Evolutionary conservation across 352 stramenopile species (phyloP), one percentile per base, ranked within the genome.

Genomic region (Halophytophthora batemanensis): DNA sequence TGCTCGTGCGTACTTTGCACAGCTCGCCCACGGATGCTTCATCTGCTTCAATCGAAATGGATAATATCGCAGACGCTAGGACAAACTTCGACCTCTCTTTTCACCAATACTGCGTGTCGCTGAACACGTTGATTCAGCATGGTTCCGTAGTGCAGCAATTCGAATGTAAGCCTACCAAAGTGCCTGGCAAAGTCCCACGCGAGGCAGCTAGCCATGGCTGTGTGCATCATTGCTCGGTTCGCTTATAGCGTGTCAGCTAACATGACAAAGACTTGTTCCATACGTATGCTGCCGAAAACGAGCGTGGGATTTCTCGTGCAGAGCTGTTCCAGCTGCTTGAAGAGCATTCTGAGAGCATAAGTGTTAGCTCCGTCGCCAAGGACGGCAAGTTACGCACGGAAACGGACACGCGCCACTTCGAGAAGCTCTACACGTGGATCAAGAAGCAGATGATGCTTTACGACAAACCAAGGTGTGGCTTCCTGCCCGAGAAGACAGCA

Each of bases 341-440:
- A 64, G 77, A 88, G 6, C 74, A 88, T 37, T 82, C 63, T 11
- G 25, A 61, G 6, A 33, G 15, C 10, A 48, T 14, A 6, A 53
- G 17, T 23, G 23, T 33, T 7, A 73, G 45, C 21, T 44, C 56
- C 34, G 39, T 53, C n/a, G 47, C 52, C 39, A 56, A 73, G 28
- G 41, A 69, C 0, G 38, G 51, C 35, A 56, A 66, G 35, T 43
- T 59, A 1, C 36, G 31, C 17, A 52, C 51, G n/a, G 51, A 43
- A 1, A 35, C 44, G 1, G 72, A 86, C 18, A 49, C 68, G 2
- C 68, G 73, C 0, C 47, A 85, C 39, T 86, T 85, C 53, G 77
- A 88, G 44, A 64, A 74, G 2, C 52, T 88, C 2, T 88, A 88
- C 53, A 88, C 77, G 21, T 88, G 77, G 77, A 53, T 88, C 18